phyloP scores from a whole-genome alignment of 345 rosid genomes.

The Hevea brasiliensis region DNA sequence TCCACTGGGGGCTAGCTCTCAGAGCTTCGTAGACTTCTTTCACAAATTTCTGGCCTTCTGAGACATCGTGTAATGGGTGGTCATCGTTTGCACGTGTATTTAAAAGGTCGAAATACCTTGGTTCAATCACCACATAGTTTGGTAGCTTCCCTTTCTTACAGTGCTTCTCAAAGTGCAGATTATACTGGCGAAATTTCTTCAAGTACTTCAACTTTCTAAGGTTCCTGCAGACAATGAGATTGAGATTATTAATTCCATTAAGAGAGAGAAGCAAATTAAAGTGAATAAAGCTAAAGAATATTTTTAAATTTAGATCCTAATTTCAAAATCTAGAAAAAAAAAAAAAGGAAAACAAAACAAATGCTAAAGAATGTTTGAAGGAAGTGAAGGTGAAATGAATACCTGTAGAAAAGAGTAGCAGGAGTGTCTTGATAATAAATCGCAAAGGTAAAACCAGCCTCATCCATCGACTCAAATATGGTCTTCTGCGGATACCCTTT shows the following conservation, averaged over 20 bases:
- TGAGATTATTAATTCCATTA: too few species aligned
- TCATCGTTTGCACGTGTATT: slow-evolving; percentile 71
- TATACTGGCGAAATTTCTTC: slow-evolving; percentile 64
- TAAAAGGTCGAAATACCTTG: slow-evolving; percentile 57
- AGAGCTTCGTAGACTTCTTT: slow-evolving; percentile 83
- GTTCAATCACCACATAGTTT: slow-evolving; percentile 81
- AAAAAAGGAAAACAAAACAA: too few species aligned
- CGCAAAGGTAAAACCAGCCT: slow-evolving; percentile 52
- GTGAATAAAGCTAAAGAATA: too few species aligned
- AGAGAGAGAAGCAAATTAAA: too few species aligned
- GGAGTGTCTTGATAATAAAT: slow-evolving; percentile 57
- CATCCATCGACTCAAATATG: slow-evolving; percentile 58
- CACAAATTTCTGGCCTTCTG: slow-evolving; percentile 70
- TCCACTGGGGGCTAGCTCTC: slow-evolving; percentile 85
- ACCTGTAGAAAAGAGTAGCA: slow-evolving; percentile 60
- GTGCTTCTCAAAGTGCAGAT: slow-evolving; percentile 65
- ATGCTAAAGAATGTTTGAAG: too few species aligned
- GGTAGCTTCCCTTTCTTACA: slow-evolving; percentile 80
- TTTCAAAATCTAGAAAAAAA: too few species aligned
- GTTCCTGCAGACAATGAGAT: slow-evolving; percentile 44
- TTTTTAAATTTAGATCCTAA: too few species aligned
- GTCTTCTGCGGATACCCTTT: slow-evolving; percentile 69
- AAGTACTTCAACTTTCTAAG: slow-evolving; percentile 72
- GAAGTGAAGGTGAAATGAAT: background rate
- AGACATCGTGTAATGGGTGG: slow-evolving; percentile 78